Base-by-base conservation (phyloP, 192 early-diverging fungal species). In the Phlyctochytrium arcticum region DNA sequence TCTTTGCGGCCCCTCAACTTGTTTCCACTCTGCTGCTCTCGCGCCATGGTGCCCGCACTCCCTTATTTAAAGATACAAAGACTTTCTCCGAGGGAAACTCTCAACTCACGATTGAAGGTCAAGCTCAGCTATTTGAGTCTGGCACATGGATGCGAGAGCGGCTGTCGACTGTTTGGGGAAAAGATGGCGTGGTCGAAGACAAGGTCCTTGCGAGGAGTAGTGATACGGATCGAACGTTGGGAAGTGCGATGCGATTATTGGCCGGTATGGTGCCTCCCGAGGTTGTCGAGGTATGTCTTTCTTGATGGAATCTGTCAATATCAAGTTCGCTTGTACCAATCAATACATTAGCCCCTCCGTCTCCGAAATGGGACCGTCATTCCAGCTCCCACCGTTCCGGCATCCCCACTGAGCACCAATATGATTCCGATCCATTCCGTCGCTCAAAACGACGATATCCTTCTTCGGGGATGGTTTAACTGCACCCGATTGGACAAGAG, bases 391-490 rank as follows among this genome's bases (percentile, higher is more conserved):
- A 27, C 19, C 17, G 19, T 17, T 17, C 15, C 15, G 15, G 42
- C 42, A 1, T 10, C 37, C 44, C n/a, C n/a, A n/a, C n/a, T n/a
- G n/a, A 33, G 23, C 54, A 54, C 23, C 53, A 24, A 64, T 10
- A 17, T 30, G 19, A 47, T 67, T 26, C 65, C 65, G 3, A 30
- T 67, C 36, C 63, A 69, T 42, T n/a, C 34, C 30, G 65, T 69
- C 26, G n/a, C 12, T 12, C 15, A 63, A 36, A 21, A 67, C 35
- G 36, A 67, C n/a, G 65, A 67, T 42, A 10, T 54, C 21, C 19
- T 67, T 19, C 31, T 67, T 4, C 65, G 65, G 7, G 63, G 65
- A 12, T 67, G 65, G 65, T 34, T 67, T 31, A 53, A 67, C 35
- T 67, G 65, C 46, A 42, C 65, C 19, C 49, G 47, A 21, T 36